Base-by-base conservation (phyloP, 2,329 filamentous ascomycete genomes). In the Didymellaceae sp. region DNA sequence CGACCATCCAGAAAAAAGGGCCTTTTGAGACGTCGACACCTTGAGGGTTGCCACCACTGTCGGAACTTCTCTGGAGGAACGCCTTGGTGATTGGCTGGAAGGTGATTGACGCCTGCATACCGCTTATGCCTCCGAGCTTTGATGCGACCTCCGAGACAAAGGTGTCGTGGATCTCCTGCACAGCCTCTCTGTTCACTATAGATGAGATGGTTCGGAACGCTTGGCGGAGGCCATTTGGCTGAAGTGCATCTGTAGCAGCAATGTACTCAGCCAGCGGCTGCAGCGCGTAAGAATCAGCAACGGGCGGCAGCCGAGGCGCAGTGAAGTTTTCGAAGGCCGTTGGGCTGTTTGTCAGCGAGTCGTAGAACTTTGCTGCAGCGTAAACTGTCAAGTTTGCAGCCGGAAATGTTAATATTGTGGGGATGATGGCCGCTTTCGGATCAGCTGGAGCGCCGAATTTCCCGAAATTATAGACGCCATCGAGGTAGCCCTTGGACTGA, bases 81-180 rank as follows among this genome's bases (percentile, higher is more conserved):
- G 59, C 54, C 26, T 61, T 57, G 0, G 60, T 61, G 13, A 63
- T 39, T 10, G 62, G 62, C 50, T 62, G 58, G 16, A 65, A 58
- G 5, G 61, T 60, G 11, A 58, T 49, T 1, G 61, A 55, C 2
- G 57, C 54, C 10, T 52, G 49, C 2, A 52, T 18, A 10, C 51
- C 51, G 11, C 24, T 20, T 14, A 55, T 31, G 5, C 8, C 43
- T 5, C 46, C 20, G 9, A 59, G 18, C 9, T 50, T 51, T 8
- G 41, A 31, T 6, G 52, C 38, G 3, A 61, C 35, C 2, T 49
- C 47, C 2, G 43, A 43, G 16, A 56, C 18, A 34, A 61, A 65
- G 0, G 43, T 52, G 17, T 63, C 55, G 22, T 61, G 51, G 13
- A 61, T 52, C 25, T 54, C 35, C 21, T 57, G 48, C 4, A 60